Evolutionary conservation across 2,329 filamentous ascomycete species (phyloP).

Genomic region (Macrophomina phaseolina): DNA sequence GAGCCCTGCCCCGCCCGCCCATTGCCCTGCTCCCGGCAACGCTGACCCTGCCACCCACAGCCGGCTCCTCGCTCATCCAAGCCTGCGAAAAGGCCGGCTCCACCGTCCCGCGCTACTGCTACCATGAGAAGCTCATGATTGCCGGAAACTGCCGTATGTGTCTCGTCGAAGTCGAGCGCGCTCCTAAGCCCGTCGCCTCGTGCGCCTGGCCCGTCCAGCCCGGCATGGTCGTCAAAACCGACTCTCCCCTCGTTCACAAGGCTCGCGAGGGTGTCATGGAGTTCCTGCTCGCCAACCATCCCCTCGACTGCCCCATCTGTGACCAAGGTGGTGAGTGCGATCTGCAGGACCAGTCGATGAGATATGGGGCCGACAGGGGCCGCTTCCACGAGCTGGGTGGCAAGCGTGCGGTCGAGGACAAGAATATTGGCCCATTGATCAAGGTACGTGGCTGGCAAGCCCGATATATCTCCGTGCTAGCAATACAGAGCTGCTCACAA

Average conservation of each 20-base stretch:
- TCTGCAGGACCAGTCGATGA: slow-evolving; percentile 98
- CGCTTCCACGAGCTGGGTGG: slow-evolving; percentile 95
- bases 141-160: slow-evolving; percentile 99
- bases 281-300: slow-evolving; percentile 94
- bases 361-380: slow-evolving; percentile 93
- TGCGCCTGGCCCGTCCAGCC: slow-evolving; percentile 99
- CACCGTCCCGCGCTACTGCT: slow-evolving; percentile 95
- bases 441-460: slow-evolving; percentile 60
- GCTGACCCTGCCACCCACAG: slow-evolving; percentile 57
- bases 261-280: slow-evolving; percentile 99
- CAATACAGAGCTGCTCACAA: slow-evolving; percentile 36
- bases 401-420: slow-evolving; percentile 98
- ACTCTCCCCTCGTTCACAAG: slow-evolving; percentile 95
- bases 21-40: slow-evolving; percentile 30
- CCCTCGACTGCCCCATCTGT: slow-evolving; percentile 95
- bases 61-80: slow-evolving; percentile 96
- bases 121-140: slow-evolving; percentile 99
- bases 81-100: slow-evolving; percentile 97
- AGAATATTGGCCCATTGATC: slow-evolving; percentile 97
- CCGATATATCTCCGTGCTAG: not conserved
- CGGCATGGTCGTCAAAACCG: slow-evolving; percentile 98
- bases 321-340: slow-evolving; percentile 99
- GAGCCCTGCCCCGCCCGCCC: slow-evolving; percentile 11
- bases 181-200: slow-evolving; percentile 95
- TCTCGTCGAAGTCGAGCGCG: slow-evolving; percentile 94